These are phyloP conservation scores for Suhomyces yuchorum DNA, from an alignment of 1,139 yeast genomes.

Conservation along the genomic window DNA sequence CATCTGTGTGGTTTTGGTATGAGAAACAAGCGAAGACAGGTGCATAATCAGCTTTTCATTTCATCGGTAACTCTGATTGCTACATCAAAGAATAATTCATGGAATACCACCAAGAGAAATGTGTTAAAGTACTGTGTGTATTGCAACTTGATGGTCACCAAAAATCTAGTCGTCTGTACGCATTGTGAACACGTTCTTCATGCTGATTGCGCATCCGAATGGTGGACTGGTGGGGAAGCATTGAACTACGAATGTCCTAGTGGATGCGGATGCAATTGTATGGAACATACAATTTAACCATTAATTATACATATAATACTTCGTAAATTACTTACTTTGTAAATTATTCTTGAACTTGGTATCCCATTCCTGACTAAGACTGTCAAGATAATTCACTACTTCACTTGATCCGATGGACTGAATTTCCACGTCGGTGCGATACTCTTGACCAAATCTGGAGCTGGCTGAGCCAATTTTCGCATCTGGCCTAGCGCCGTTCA, in stretches of 20 bases:
- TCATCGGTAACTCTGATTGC: constrained; percentile 30
- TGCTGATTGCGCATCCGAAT: constrained; percentile 71
- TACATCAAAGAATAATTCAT: constrained; percentile 29
- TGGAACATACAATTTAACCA: constrained; percentile 21
- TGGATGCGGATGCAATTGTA: constrained; percentile 87
- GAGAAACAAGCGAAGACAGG: constrained; percentile 27
- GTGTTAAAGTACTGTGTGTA: constrained; percentile 54
- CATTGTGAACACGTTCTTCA: constrained; percentile 81
- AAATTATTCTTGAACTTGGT: neutral
- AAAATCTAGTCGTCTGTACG: constrained; percentile 67
- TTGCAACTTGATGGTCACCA: constrained; percentile 63
- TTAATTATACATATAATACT: neutral
- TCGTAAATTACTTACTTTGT: neutral
- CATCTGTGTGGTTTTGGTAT: constrained; percentile 51
- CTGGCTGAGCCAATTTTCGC: constrained; percentile 79
- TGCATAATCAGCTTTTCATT: constrained; percentile 23
- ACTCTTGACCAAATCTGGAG: constrained; percentile 59
- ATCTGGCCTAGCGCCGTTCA: constrained; percentile 46
- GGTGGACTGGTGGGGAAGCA: constrained; percentile 61
- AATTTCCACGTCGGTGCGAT: constrained; percentile 4
- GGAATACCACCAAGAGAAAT: constrained; percentile 35
- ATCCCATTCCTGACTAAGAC: constrained; percentile 10
- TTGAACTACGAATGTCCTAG: constrained; percentile 66
- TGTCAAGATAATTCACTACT: constrained; percentile 11
- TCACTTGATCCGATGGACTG: constrained; percentile 9